Evolutionary conservation across 805 yeast genomes (phyloP).

Genomic region (Saccharomycopsis babjevae): DNA sequence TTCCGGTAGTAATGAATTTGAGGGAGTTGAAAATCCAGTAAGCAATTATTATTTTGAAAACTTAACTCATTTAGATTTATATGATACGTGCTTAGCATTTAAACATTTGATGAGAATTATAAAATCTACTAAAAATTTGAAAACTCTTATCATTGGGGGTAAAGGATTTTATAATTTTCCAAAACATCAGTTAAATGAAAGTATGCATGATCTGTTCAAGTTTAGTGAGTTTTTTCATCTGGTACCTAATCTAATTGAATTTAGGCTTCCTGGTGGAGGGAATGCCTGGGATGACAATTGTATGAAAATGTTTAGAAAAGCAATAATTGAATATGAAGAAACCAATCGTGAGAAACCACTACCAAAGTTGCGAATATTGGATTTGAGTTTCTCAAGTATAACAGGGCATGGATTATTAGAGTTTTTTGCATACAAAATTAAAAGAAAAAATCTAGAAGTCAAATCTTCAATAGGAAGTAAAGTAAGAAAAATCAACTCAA

Average conservation of each 20-base stretch:
- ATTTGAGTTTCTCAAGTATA: constrained; percentile 8
- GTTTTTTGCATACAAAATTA: constrained; percentile 8
- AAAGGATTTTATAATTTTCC: constrained; percentile 1
- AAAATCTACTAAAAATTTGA: background rate
- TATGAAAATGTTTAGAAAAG: constrained; percentile 1
- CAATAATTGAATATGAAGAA: background rate
- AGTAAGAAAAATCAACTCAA: background rate
- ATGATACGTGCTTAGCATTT: constrained; percentile 1
- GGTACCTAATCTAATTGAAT: constrained; percentile 4
- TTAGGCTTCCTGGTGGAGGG: constrained; percentile 1
- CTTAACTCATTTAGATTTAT: constrained; percentile 1
- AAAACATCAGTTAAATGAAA: background rate
- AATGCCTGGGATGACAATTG: constrained; percentile 2
- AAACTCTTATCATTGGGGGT: constrained; percentile 7
- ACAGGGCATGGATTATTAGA: constrained; percentile 15
- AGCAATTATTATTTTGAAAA: background rate
- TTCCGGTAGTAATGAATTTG: background rate
- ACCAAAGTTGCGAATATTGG: constrained; percentile 6
- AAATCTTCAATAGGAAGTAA: constrained; percentile 9
- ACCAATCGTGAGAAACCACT: background rate
- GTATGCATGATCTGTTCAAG: background rate
- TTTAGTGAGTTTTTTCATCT: constrained; percentile 5
- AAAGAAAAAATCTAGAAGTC: background rate
- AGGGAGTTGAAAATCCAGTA: background rate
- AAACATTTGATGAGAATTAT: constrained; percentile 5